These are phyloP conservation scores for Agrostemma githago DNA, from an alignment of 148 eudicot genomes.

Conservation along the genomic window DNA sequence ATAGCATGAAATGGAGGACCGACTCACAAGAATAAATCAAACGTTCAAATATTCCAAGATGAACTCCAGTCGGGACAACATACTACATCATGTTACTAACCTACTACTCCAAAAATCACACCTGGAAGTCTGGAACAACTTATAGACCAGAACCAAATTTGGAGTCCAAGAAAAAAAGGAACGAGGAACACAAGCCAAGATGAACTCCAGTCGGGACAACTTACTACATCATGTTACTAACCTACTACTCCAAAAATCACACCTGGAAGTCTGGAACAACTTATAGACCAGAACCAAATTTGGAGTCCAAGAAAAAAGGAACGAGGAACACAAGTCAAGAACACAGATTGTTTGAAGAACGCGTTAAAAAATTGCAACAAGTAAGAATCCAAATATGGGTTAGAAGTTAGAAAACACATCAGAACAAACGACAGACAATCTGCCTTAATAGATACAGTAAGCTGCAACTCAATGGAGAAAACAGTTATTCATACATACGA, in stretches of 20 bases:
- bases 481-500: background rate
- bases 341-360: background rate
- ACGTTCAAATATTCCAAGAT: slow-evolving; percentile 15
- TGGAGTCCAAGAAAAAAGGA: no score
- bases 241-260: no score
- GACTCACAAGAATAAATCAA: slow-evolving; percentile 13
- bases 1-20: background rate
- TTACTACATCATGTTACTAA: no score
- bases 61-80: slow-evolving; percentile 3
- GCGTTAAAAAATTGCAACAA: background rate
- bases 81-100: no score
- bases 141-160: no score
- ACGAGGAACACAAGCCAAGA: background rate
- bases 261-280: no score
- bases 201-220: slow-evolving; percentile 7
- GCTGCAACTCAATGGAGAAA: background rate
- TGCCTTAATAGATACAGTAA: slow-evolving; percentile 3
- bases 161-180: no score
- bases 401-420: background rate
- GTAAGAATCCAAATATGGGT: background rate
- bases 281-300: no score
- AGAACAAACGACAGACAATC: background rate
- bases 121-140: no score
- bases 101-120: no score
- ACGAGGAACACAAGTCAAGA: no score